Evolutionary conservation across 2,329 filamentous ascomycete species (phyloP).

Genomic region (Biscogniauxia mediterranea): DNA sequence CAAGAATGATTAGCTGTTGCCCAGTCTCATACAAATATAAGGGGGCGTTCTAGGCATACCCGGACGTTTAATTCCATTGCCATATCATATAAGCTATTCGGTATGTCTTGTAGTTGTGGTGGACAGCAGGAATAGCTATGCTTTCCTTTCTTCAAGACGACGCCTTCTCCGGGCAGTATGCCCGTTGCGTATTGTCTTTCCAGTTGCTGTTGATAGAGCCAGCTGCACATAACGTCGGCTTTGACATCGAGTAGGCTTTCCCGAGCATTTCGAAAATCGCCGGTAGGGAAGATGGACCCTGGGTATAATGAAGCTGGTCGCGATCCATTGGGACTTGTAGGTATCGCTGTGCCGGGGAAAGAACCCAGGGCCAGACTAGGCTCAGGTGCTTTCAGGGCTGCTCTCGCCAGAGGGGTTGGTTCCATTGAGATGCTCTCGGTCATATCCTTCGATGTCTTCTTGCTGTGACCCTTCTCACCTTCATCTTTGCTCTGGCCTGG

Average conservation of each 20-base stretch:
- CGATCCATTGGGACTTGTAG: constrained; percentile 20
- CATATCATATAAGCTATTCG: constrained; percentile 36
- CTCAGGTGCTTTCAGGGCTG: constrained; percentile 1
- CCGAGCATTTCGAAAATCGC: constrained; percentile 42
- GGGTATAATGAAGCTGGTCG: constrained; percentile 23
- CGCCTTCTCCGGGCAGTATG: constrained; percentile 37
- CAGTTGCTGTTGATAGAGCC: constrained; percentile 60
- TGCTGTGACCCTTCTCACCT: constrained; percentile 17
- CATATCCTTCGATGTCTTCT: constrained; percentile 20
- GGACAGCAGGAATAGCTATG: constrained; percentile 40
- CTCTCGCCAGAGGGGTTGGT: constrained; percentile 8
- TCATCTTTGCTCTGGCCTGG: constrained; percentile 28
- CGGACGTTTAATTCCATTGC: constrained; percentile 40
- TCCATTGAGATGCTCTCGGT: constrained; percentile 17
- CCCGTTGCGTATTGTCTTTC: constrained; percentile 44
- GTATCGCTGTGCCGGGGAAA: constrained; percentile 20
- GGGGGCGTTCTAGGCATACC: constrained; percentile 26
- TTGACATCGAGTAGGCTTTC: constrained; percentile 53
- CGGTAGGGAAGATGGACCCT: constrained; percentile 36
- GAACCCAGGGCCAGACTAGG: constrained; percentile 15
- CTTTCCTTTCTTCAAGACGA: constrained; percentile 39
- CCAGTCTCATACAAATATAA: neutral
- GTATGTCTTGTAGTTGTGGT: constrained; percentile 36
- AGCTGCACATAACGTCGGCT: constrained; percentile 62
- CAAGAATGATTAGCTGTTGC: constrained; percentile 11